Percentiles rank a stretch among this genome's conserved stretches.
Evolutionary conservation across 2,329 filamentous ascomycete genomes (phyloP).

Genomic region (Aspergillus sp.): DNA sequence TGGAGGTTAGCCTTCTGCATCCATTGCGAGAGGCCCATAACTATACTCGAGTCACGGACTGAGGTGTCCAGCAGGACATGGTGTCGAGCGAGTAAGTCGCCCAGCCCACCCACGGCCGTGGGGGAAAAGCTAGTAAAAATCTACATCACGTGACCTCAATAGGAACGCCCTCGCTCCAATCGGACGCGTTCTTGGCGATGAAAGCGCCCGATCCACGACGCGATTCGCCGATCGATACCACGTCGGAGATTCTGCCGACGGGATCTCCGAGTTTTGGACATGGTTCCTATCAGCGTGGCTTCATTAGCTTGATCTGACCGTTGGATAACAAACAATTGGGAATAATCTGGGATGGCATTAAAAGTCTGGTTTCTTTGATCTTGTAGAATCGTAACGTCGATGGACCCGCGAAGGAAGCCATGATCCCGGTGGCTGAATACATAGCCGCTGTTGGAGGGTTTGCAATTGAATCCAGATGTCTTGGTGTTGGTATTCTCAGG

Average conservation of each 20-base stretch:
- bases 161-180: too few relatives aligned
- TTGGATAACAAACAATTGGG: background rate
- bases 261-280: too few relatives aligned
- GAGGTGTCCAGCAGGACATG: too few relatives aligned
- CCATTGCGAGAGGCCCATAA: conserved; percentile 12
- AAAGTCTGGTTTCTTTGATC: conserved; percentile 7
- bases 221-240: too few relatives aligned
- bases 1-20: conserved; percentile 21
- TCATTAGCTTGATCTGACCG: background rate
- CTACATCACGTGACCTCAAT: too few relatives aligned
- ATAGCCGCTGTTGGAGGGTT: conserved; percentile 6
- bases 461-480: conserved; percentile 13
- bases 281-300: too few relatives aligned
- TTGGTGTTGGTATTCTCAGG: background rate
- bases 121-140: too few relatives aligned
- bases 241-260: too few relatives aligned
- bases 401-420: conserved; percentile 4
- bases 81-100: conserved; percentile 3
- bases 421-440: conserved; percentile 4
- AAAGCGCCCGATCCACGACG: too few relatives aligned
- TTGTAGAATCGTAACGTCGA: conserved; percentile 6
- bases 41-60: too few relatives aligned
- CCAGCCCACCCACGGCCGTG: conserved; percentile 1
- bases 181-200: too few relatives aligned
- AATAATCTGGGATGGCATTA: conserved; percentile 8